Percentiles rank a stretch among this genome's conserved stretches.
phyloP scores from a whole-genome alignment of 2,329 filamentous ascomycete genomes.

The Chaetomiaceae sp. region DNA sequence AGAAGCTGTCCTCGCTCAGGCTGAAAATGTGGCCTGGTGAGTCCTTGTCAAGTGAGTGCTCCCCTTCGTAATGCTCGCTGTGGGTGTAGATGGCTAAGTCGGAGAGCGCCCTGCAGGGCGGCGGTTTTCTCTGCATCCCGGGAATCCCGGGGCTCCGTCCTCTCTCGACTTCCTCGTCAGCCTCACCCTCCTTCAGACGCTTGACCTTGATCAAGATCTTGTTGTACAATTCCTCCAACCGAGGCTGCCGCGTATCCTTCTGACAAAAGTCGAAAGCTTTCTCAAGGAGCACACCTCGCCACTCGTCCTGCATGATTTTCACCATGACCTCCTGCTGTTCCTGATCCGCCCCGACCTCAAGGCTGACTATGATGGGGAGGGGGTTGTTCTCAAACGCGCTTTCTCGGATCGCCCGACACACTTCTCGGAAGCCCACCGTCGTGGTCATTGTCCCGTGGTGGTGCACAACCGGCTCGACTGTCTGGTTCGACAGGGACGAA shows the following conservation, averaged over 20 bases:
- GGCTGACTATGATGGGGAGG: conserved; percentile 82
- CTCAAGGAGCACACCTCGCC: conserved; percentile 70
- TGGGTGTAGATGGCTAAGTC: conserved; percentile 80
- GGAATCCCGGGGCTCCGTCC: conserved; percentile 28
- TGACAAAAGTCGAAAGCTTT: conserved; percentile 44
- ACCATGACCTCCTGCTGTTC: conserved; percentile 92
- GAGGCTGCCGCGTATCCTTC: conserved; percentile 60
- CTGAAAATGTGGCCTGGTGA: conserved; percentile 74
- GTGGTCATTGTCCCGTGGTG: conserved; percentile 80
- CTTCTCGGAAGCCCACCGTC: conserved; percentile 80
- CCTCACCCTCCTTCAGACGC: conserved; percentile 41
- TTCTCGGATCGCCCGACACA: conserved; percentile 74
- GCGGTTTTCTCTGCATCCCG: conserved; percentile 42
- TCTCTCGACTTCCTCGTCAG: conserved; percentile 27
- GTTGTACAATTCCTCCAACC: conserved; percentile 64
- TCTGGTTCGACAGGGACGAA: conserved; percentile 27
- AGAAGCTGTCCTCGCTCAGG: conserved; percentile 76
- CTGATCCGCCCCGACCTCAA: conserved; percentile 80
- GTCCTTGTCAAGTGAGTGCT: conserved; percentile 60
- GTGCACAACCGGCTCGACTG: conserved; percentile 71
- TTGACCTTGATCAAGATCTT: conserved; percentile 87
- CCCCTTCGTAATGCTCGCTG: conserved; percentile 73
- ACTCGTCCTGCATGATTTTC: conserved; percentile 86
- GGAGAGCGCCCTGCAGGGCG: conserved; percentile 67
- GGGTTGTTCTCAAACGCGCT: conserved; percentile 72